Evolutionary conservation across 164 flowering plant species (phyloP), one percentile per base, ranked within the genome.

Genomic region (Tetrastigma voinierianum): DNA sequence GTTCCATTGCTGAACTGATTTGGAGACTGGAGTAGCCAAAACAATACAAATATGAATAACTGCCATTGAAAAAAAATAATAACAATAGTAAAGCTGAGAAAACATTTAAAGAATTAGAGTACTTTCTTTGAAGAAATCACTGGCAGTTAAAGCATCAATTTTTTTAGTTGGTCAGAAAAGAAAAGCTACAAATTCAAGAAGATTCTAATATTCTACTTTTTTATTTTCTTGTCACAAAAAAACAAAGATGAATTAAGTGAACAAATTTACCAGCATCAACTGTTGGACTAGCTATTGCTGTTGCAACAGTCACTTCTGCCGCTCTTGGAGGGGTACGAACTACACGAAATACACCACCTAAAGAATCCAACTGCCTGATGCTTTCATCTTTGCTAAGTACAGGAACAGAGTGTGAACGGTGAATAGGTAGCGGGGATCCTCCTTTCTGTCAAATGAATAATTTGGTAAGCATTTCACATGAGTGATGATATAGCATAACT

Each of bases 351-450:
- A 71, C 65, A 51, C 76, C 73, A 17, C 86, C 77, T 48, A 67
- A 48, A 61, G 79, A 73, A 70, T 84, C 83, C 61, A 53, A 20
- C 58, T 67, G 85, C 20, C 66, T 69, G 49, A 72, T 23, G 70
- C 78, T 84, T 66, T 82, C 83, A 24, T 80, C 84, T 81, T 89
- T 77, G 68, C 13, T 77, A n/a, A 84, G 47, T 47, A 54, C 82
- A 32, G 94, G 94, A 20, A 87, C 88, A 25, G 94, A 89, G n/a
- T 47, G 84, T 46, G 94, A 89, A 32, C 94, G 91, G 62, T 77
- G 87, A 48, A 89, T 82, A 8, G 82, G 74, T 25, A 15, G 43
- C 23, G 43, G 72, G 51, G 57, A 18, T 62, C 67, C 79, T 64
- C 67, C 76, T 78, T 77, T 85, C 93, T 88, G 86, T 51, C 53